phyloP scores from a whole-genome alignment of 257 asterid species.

The Echium plantagineum region DNA sequence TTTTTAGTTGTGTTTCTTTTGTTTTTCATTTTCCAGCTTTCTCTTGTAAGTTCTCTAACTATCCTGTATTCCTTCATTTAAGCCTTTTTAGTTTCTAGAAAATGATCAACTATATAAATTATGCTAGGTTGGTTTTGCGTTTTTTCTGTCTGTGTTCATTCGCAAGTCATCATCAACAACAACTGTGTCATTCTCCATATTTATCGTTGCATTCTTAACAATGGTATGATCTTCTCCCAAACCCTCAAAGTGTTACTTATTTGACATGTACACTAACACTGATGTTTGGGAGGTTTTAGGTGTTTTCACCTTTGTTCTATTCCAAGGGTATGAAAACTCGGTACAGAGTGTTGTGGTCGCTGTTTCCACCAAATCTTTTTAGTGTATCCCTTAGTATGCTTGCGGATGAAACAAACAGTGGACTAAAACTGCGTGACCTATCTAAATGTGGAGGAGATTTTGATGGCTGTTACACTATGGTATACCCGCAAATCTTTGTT shows the following conservation, averaged over 20 bases:
- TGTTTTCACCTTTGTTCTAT: conserved; percentile 8
- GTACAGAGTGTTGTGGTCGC: conserved; percentile 20
- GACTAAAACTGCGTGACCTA: conserved; percentile 18
- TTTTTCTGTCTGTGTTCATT: conserved; percentile 23
- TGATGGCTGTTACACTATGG: conserved; percentile 11
- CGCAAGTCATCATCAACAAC: conserved; percentile 28
- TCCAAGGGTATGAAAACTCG: background rate
- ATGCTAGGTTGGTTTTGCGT: conserved; percentile 26
- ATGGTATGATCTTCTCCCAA: conserved; percentile 17
- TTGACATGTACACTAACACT: background rate
- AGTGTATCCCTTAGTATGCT: conserved; percentile 13
- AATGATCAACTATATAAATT: background rate
- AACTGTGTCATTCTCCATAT: conserved; percentile 18
- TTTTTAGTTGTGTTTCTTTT: conserved; percentile 19
- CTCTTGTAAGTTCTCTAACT: conserved; percentile 21
- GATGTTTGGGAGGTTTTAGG: conserved; percentile 6
- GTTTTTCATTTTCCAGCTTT: conserved; percentile 28
- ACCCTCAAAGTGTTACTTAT: background rate
- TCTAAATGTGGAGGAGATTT: conserved; percentile 2
- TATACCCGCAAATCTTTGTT: conserved; percentile 5
- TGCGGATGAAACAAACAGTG: background rate
- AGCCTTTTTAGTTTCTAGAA: background rate
- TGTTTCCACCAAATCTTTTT: conserved; percentile 31
- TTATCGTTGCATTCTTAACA: conserved; percentile 21
- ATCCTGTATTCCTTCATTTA: background rate